Conservation (phyloP, 495 filamentous ascomycete genomes). For the Xylaria palmicola region DNA sequence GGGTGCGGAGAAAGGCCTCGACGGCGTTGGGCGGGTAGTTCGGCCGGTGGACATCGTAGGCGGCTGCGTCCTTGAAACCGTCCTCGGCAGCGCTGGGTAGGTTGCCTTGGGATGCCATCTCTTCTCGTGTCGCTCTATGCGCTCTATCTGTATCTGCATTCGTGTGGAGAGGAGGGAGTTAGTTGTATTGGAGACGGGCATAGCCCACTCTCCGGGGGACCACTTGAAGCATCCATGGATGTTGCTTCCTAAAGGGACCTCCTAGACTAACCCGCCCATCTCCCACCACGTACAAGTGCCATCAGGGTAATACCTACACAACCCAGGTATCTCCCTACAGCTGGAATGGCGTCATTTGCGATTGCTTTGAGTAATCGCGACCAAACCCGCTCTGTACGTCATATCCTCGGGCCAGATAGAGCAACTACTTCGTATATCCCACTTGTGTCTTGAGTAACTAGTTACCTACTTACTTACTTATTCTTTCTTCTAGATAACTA, state of each 20-base stretch:
- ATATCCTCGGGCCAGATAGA: neutral
- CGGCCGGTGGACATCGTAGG: conserved; percentile 62
- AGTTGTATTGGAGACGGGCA: too few species aligned
- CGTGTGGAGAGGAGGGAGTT: too few species aligned
- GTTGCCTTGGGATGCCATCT: conserved; percentile 22
- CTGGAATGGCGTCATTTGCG: conserved; percentile 7
- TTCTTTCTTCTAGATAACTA: too few species aligned
- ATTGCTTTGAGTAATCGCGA: neutral
- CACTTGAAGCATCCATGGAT: too few species aligned
- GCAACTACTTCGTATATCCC: neutral
- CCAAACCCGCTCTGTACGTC: neutral
- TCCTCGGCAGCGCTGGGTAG: conserved; percentile 31
- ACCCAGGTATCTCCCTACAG: too few species aligned
- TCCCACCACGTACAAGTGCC: too few species aligned
- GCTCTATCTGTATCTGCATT: neutral
- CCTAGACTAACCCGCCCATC: too few species aligned
- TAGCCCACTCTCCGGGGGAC: too few species aligned
- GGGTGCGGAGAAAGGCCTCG: conserved; percentile 48
- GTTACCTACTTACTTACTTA: too few species aligned
- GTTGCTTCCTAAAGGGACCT: too few species aligned
- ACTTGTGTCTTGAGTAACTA: neutral
- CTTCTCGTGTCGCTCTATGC: neutral
- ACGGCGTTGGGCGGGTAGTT: conserved; percentile 58
- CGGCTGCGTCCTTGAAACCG: conserved; percentile 57
- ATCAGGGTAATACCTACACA: too few species aligned